Evolutionary conservation across 2,329 filamentous ascomycete genomes (phyloP).

Genomic region (Hypoxylon sp.): DNA sequence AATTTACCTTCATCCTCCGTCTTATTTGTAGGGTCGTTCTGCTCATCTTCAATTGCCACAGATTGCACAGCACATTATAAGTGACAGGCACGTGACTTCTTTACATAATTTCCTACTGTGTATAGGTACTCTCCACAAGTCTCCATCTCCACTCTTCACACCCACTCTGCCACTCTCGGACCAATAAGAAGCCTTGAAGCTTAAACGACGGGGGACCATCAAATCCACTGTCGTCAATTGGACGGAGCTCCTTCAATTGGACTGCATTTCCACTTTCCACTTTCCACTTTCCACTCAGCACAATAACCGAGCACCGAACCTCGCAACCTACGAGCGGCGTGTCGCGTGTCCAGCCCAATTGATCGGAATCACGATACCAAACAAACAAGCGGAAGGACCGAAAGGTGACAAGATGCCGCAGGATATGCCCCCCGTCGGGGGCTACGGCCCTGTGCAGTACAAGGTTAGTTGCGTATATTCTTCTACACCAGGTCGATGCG

Average conservation of each 20-base stretch:
- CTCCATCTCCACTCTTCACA: too few relatives aligned
- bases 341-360: background rate
- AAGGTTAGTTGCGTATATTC: constrained; percentile 72
- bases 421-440: constrained; percentile 95
- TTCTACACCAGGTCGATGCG: background rate
- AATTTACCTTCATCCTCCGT: background rate
- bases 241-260: constrained; percentile 16
- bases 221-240: constrained; percentile 22
- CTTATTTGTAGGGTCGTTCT: background rate
- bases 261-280: constrained; percentile 13
- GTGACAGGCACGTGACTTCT: constrained; percentile 14
- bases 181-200: constrained; percentile 1
- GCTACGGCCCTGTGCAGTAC: constrained; percentile 97
- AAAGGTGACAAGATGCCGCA: constrained; percentile 80
- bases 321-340: background rate
- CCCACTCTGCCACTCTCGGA: too few relatives aligned
- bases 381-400: background rate
- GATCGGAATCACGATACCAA: background rate
- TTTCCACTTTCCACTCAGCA: background rate
- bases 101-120: background rate
- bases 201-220: background rate
- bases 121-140: too few relatives aligned
- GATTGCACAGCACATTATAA: too few relatives aligned
- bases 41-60: too few relatives aligned
- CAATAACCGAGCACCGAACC: background rate